A percentile compares a stretch with the other conserved stretches of the same genome.
Evolutionary conservation across 345 rosid species (phyloP).

Genomic region (Hypericum perforatum): DNA sequence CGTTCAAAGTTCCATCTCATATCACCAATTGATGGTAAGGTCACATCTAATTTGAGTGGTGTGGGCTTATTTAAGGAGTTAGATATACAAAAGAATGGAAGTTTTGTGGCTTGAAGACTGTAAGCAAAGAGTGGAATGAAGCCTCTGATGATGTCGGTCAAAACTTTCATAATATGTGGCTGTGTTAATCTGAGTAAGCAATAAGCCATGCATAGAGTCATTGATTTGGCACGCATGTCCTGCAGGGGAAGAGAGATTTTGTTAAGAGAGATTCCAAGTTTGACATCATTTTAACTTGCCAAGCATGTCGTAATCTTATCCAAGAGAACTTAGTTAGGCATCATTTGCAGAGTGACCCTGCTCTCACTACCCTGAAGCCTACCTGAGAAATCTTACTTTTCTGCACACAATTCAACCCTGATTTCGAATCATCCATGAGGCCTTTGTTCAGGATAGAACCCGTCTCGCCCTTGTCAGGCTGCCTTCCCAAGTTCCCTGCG

Average conservation of each 20-base stretch:
- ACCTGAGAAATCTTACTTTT: slow-evolving; percentile 29
- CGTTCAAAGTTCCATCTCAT: slow-evolving; percentile 64
- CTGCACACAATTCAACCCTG: slow-evolving; percentile 16
- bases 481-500: slow-evolving; percentile 32
- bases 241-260: slow-evolving; percentile 23
- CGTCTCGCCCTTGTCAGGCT: slow-evolving; percentile 20
- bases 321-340: no score
- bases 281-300: no score
- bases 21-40: slow-evolving; percentile 65
- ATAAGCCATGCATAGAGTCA: slow-evolving; percentile 37
- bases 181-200: slow-evolving; percentile 27
- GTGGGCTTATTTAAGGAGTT: slow-evolving; percentile 66
- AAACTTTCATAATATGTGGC: slow-evolving; percentile 16
- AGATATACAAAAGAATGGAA: slow-evolving; percentile 69
- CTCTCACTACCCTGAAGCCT: slow-evolving; percentile 8
- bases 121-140: slow-evolving; percentile 26
- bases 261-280: no score
- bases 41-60: slow-evolving; percentile 64
- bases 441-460: slow-evolving; percentile 1
- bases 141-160: slow-evolving; percentile 29
- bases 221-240: slow-evolving; percentile 31
- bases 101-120: slow-evolving; percentile 26
- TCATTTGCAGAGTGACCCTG: no score
- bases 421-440: slow-evolving; percentile 15
- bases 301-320: no score